phyloP scores from a whole-genome alignment of 495 filamentous ascomycete species.

The Jackrogersella minutella region DNA sequence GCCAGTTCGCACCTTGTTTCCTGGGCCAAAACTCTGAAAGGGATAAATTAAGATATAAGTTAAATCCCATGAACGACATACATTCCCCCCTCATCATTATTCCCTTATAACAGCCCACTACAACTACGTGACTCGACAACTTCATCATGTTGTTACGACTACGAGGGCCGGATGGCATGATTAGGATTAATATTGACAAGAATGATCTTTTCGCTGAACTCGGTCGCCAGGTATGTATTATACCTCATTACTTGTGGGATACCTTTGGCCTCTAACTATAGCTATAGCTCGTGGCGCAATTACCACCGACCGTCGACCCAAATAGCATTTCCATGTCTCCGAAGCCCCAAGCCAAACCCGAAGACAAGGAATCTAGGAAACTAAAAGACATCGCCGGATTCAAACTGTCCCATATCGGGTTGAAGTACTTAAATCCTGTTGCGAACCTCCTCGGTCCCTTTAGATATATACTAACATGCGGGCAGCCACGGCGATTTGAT shows the following conservation, averaged over 20 bases:
- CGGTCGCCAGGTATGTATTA: conserved; percentile 55
- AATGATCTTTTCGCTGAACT: conserved; percentile 61
- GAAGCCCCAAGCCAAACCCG: conserved; percentile 75
- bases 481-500: conserved; percentile 88
- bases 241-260: neutral
- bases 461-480: conserved; percentile 30
- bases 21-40: neutral
- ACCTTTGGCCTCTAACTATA: conserved; percentile 20
- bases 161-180: conserved; percentile 73
- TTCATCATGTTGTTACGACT: conserved; percentile 71
- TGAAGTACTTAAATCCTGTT: conserved; percentile 62
- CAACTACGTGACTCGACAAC: neutral
- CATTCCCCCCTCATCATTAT: neutral
- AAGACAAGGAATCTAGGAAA: conserved; percentile 74
- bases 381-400: conserved; percentile 72
- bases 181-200: conserved; percentile 70
- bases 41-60: conserved; percentile 1
- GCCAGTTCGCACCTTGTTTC: neutral
- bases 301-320: conserved; percentile 69
- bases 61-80: neutral
- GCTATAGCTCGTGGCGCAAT: conserved; percentile 52
- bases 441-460: neutral
- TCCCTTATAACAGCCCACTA: conserved; percentile 5
- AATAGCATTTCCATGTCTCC: conserved; percentile 82
- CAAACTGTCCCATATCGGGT: conserved; percentile 72